Conservation (phyloP, 23 red algal genomes). For the Chondrus crispus region DNA sequence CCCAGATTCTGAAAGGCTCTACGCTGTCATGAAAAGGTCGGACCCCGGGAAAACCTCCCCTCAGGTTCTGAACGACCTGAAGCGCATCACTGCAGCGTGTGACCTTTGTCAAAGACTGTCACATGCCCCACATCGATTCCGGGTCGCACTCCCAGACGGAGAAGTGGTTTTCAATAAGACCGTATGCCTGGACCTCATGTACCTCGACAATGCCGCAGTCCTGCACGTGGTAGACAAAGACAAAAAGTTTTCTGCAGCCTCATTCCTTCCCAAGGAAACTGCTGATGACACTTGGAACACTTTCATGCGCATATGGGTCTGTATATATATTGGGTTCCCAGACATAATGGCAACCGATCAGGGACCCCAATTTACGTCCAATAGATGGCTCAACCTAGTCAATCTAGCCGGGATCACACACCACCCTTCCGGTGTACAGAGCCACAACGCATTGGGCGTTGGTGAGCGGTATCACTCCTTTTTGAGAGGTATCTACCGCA, state of each 20-base stretch:
- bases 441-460: neutral
- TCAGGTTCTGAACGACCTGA: neutral
- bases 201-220: neutral
- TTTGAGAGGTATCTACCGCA: neutral
- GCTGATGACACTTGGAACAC: neutral
- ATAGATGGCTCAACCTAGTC: neutral
- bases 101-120: constrained; percentile 8
- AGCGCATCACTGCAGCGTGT: neutral
- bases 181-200: neutral
- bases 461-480: neutral
- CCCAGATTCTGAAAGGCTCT: neutral
- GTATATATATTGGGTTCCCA: neutral
- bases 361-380: neutral
- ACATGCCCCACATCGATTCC: constrained; percentile 5
- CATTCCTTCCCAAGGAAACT: neutral
- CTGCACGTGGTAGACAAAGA: constrained; percentile 10
- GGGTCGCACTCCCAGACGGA: neutral
- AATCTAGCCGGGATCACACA: neutral
- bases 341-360: neutral
- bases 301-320: neutral
- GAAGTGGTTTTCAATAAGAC: neutral
- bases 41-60: neutral
- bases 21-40: neutral
- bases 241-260: neutral
- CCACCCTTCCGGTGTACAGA: neutral